These are phyloP conservation scores for Spencermartinsiella ligniputridi DNA, from an alignment of 1,139 yeast genomes.

Conservation along the genomic window DNA sequence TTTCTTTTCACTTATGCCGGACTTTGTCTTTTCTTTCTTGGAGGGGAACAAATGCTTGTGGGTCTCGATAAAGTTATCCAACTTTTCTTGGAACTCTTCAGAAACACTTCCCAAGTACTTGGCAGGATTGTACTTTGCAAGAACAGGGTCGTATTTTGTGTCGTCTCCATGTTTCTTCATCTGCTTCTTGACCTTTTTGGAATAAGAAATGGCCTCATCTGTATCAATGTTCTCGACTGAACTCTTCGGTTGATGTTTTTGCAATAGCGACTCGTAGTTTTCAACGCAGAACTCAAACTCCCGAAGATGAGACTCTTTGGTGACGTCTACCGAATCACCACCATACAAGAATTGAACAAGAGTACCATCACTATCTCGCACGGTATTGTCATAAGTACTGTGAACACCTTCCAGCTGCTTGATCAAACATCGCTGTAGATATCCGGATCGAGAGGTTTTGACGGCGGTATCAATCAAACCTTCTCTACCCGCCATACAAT, in stretches of 20 bases:
- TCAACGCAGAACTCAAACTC: slow-evolving; percentile 91
- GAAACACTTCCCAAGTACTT: slow-evolving; percentile 91
- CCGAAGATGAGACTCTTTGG: slow-evolving; percentile 90
- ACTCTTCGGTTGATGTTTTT: slow-evolving; percentile 82
- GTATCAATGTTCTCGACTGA: slow-evolving; percentile 73
- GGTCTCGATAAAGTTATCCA: slow-evolving; percentile 62
- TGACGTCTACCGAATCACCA: slow-evolving; percentile 93
- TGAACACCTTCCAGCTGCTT: slow-evolving; percentile 98
- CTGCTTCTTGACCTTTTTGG: slow-evolving; percentile 77
- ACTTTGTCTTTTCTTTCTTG: slow-evolving; percentile 38
- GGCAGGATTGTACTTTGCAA: slow-evolving; percentile 81
- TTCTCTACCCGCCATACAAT: slow-evolving; percentile 99
- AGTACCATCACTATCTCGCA: slow-evolving; percentile 93
- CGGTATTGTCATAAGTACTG: slow-evolving; percentile 89
- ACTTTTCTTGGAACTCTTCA: slow-evolving; percentile 76
- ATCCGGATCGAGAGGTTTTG: slow-evolving; percentile 97
- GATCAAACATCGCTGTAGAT: slow-evolving; percentile 96
- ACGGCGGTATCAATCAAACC: slow-evolving; percentile 99
- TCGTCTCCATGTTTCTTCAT: slow-evolving; percentile 59
- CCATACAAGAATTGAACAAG: slow-evolving; percentile 94
- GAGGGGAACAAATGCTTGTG: slow-evolving; percentile 48
- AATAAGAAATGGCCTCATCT: slow-evolving; percentile 71
- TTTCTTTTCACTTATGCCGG: slow-evolving; percentile 64
- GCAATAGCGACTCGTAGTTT: slow-evolving; percentile 80
- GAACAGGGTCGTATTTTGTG: slow-evolving; percentile 82